Evolutionary conservation across 2,329 filamentous ascomycete genomes (phyloP).

Genomic region (Stromatinia cepivora): DNA sequence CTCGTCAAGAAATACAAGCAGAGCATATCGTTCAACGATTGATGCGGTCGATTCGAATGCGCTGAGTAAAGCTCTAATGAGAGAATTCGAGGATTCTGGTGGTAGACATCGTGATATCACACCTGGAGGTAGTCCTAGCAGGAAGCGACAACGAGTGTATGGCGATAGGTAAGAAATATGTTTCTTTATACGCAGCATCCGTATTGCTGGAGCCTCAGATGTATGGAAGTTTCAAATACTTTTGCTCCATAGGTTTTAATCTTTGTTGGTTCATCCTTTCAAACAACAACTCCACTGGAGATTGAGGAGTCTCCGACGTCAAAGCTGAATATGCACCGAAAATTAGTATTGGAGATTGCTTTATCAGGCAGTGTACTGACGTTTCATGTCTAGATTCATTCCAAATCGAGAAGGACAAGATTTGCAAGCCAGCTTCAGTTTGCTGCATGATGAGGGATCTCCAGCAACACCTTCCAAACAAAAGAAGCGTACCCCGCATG

Average conservation of each 20-base stretch:
- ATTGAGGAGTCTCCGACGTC: background rate
- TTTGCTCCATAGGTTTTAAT: background rate
- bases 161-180: constrained; percentile 49
- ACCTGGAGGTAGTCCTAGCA: constrained; percentile 64
- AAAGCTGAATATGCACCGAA: background rate
- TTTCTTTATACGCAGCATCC: constrained; percentile 2
- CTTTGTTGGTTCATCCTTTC: constrained; percentile 1
- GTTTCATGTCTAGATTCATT: constrained; percentile 70
- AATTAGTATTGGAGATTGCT: background rate
- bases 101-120: constrained; percentile 57
- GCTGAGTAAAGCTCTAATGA: constrained; percentile 57
- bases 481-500: constrained; percentile 81
- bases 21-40: constrained; percentile 25
- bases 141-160: constrained; percentile 68
- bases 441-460: constrained; percentile 89
- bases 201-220: background rate
- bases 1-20: constrained; percentile 29
- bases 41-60: constrained; percentile 52
- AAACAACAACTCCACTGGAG: background rate
- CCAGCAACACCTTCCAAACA: constrained; percentile 86
- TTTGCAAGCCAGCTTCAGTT: constrained; percentile 85
- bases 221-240: background rate
- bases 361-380: constrained; percentile 29
- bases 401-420: constrained; percentile 92
- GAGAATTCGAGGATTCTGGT: constrained; percentile 61